Conservation (phyloP, 1,284 basidiomycete species). For the Ganoderma leucocontextum region DNA sequence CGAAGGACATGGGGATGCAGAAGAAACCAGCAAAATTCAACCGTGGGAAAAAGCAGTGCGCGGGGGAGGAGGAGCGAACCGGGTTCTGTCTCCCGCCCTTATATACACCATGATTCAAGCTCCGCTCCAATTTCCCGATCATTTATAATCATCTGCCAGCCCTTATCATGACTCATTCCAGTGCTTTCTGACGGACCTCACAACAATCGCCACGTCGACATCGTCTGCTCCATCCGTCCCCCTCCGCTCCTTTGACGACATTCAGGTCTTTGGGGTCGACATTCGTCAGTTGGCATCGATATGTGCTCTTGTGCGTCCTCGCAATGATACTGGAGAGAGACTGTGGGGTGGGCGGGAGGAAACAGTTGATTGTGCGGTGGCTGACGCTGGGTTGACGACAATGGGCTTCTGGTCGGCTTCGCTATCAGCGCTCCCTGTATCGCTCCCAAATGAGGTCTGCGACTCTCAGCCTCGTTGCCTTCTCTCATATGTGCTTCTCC, state of each 20-base stretch:
- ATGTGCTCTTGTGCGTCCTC: background rate
- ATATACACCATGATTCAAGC: slow-evolving; percentile 45
- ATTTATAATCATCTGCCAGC: slow-evolving; percentile 33
- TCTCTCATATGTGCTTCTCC: slow-evolving; percentile 16
- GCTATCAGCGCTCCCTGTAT: slow-evolving; percentile 25
- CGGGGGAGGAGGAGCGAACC: slow-evolving; percentile 30
- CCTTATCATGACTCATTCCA: slow-evolving; percentile 33
- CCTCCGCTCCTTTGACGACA: slow-evolving; percentile 1
- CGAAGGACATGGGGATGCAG: slow-evolving; percentile 64
- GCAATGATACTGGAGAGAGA: slow-evolving; percentile 2
- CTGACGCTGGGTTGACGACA: slow-evolving; percentile 27
- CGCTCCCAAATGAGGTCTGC: slow-evolving; percentile 19
- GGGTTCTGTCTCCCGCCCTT: slow-evolving; percentile 32
- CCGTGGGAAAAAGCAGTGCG: slow-evolving; percentile 43
- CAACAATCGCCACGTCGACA: slow-evolving; percentile 21
- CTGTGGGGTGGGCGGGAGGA: slow-evolving; percentile 9
- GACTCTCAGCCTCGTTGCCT: slow-evolving; percentile 19
- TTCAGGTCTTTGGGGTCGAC: background rate
- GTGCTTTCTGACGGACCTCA: slow-evolving; percentile 27
- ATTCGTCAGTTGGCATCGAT: background rate
- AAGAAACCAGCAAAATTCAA: slow-evolving; percentile 31
- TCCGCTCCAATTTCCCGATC: slow-evolving; percentile 39
- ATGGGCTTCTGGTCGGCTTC: slow-evolving; percentile 29
- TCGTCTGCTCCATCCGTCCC: background rate
- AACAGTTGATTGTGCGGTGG: slow-evolving; percentile 25